Base-by-base conservation (phyloP, 371 early-diverging fungal genomes). In the Phascolomyces articulosus region DNA sequence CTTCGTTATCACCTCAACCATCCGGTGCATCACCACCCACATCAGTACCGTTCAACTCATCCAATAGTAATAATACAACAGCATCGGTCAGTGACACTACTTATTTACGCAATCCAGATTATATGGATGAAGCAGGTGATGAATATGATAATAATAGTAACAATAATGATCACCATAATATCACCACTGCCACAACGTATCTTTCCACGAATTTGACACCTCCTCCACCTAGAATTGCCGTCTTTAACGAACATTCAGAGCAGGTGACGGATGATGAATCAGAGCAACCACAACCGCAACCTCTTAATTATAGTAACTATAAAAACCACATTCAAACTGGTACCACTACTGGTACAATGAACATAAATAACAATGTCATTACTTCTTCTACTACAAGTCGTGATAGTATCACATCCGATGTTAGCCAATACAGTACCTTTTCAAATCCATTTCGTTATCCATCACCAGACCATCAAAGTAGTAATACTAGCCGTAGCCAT, bases 371-470 rank as follows among this genome's bases (percentile, higher is more conserved):
- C 9, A 38, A 13, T 38, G 38, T 13, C 38, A 38, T 13, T 13
- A 47, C 11, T 47, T n/a, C 51, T 23, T 8, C 10, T 24, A 51
- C 6, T 23, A 6, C 10, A 1, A 51, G 15, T n/a, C 64, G 64
- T 9, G 57, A 49, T 27, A 64, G 64, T 24, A 26, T 64, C 21
- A 49, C 38, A 1, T 64, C 64, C 1, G 64, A 64, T 4, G 64
- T 64, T 20, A 64, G 64, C 34, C 64, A 64, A 18, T 64, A 64
- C 44, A 64, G 64, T 28, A 58, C 64, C 1, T 58, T 58, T 28
- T 56, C 64, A 20, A 51, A 51, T 51, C 58, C 58, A 13, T 57
- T 57, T 21, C 58, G 58, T 51, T 51, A 51, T 51, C 51, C 51
- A 24, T 51, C 51, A 4, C 51, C 21, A 11, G 51, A 51, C 24